Conservation (phyloP, 306 rosid genomes). For the Corylus avellana region DNA sequence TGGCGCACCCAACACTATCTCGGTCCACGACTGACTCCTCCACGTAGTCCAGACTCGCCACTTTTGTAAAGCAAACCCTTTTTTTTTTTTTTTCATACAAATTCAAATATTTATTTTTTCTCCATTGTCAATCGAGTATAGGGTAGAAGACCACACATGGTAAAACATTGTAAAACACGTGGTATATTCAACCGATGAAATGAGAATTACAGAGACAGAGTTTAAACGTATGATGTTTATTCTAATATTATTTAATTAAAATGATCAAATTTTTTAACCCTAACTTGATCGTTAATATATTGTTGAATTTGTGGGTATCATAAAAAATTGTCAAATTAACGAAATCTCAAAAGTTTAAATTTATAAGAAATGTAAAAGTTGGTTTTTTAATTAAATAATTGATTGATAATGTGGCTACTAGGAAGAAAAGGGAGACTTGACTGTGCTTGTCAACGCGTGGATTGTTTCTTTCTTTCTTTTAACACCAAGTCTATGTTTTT, state of each 20-base stretch:
- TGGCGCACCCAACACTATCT: constrained; percentile 41
- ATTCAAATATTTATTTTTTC: background rate
- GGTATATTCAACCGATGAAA: too few relatives aligned
- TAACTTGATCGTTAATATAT: too few relatives aligned
- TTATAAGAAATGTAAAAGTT: too few relatives aligned
- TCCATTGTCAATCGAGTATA: background rate
- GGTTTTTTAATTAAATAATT: too few relatives aligned
- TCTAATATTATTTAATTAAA: too few relatives aligned
- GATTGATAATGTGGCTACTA: background rate
- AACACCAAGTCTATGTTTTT: constrained; percentile 6
- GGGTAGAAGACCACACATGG: background rate
- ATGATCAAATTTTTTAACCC: too few relatives aligned
- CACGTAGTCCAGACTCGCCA: background rate
- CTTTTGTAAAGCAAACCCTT: constrained; percentile 16
- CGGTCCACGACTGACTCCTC: constrained; percentile 48
- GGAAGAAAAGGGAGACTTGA: background rate
- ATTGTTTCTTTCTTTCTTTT: background rate
- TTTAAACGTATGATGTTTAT: too few relatives aligned
- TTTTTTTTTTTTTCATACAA: background rate
- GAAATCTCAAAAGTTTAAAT: too few relatives aligned
- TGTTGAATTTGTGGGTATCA: too few relatives aligned
- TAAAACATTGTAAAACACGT: too few relatives aligned
- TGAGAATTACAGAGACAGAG: too few relatives aligned
- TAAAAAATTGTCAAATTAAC: too few relatives aligned
- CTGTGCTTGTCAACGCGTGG: background rate